Evolutionary conservation across 345 rosid genomes (phyloP), one percentile per base, ranked within the genome.

Genomic region (Pseudoturritis turrita): DNA sequence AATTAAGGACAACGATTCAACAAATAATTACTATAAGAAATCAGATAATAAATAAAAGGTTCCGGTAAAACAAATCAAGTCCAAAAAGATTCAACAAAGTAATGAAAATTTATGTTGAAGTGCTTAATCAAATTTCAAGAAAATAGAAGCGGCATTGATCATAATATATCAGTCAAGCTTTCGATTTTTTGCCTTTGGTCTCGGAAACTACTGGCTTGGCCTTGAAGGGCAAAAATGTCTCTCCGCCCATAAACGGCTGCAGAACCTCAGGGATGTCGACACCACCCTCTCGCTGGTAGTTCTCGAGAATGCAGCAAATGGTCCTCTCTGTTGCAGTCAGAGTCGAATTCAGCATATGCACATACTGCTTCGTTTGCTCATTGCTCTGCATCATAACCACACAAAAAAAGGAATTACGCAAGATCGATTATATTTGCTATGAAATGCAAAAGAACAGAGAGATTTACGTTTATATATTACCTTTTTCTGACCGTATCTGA

Each of bases 281-380:
- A 19, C 98, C 93, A 53, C 83, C 86, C 62, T 89, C 97, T 52
- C 62, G 84, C 82, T 94, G 98, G 78, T 85, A 83, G 79, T 89
- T 94, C 79, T 94, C 98, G 0, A 94, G 93, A 75, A 94, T 89
- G 82, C 93, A 85, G 81, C 96, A 94, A n/a, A 94, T 72, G 18
- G 98, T 91, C 82, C 98, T 94, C 82, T 94, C 96, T 0, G 97
- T 91, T 3, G 97, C 98, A 0, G 98, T 84, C 2, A 94, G 97
- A 18, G 98, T 91, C 1, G 97, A 94, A 80, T 94, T 94, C 80
- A 91, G 76, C 78, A 89, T 55, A 80, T 94, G 97, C 60, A 88
- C 96, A 15, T 88, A 91, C 77, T 89, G 95, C 64, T 89, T 88
- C 1, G 78, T 55, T 80, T 88, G 86, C 73, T 91, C 98, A 58